phyloP scores from a whole-genome alignment of 805 yeast genomes.

The Yamadazyma ubonensis region DNA sequence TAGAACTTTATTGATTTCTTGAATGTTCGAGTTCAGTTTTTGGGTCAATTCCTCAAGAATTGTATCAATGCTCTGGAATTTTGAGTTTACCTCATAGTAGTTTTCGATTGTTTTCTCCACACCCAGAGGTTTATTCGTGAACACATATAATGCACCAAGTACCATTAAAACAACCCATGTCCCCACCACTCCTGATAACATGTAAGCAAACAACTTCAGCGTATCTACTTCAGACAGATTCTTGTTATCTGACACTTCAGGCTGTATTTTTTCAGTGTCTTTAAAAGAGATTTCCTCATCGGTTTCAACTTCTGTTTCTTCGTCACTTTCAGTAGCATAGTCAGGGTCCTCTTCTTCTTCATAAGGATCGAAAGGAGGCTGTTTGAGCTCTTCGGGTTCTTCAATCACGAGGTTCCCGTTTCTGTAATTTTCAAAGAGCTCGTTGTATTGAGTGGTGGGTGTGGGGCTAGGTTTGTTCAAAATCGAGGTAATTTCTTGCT shows the following conservation, averaged over 20 bases:
- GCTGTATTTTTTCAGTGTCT: background rate
- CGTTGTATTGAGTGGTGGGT: constrained; percentile 9
- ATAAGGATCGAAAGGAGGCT: too few relatives aligned
- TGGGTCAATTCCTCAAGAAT: background rate
- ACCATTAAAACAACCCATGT: constrained; percentile 1
- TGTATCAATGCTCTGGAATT: constrained; percentile 16
- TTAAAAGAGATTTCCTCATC: background rate
- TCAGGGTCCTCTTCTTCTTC: constrained; percentile 7
- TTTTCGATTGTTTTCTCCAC: constrained; percentile 9
- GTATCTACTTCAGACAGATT: too few relatives aligned
- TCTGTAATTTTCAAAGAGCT: constrained; percentile 8
- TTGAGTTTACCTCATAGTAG: constrained; percentile 15
- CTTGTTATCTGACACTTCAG: background rate
- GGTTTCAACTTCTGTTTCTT: constrained; percentile 10
- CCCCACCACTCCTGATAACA: background rate
- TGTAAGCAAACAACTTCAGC: background rate
- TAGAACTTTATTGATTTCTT: constrained; percentile 1
- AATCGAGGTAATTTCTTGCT: constrained; percentile 5
- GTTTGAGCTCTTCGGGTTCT: too few relatives aligned
- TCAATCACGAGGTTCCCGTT: background rate
- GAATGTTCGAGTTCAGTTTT: background rate
- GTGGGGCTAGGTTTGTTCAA: constrained; percentile 5
- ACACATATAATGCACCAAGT: background rate
- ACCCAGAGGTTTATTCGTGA: background rate
- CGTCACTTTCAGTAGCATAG: background rate